Evolutionary conservation across 2,329 filamentous ascomycete genomes (phyloP), one percentile per base, ranked within the genome.

Genomic region (Phialophora expanda): DNA sequence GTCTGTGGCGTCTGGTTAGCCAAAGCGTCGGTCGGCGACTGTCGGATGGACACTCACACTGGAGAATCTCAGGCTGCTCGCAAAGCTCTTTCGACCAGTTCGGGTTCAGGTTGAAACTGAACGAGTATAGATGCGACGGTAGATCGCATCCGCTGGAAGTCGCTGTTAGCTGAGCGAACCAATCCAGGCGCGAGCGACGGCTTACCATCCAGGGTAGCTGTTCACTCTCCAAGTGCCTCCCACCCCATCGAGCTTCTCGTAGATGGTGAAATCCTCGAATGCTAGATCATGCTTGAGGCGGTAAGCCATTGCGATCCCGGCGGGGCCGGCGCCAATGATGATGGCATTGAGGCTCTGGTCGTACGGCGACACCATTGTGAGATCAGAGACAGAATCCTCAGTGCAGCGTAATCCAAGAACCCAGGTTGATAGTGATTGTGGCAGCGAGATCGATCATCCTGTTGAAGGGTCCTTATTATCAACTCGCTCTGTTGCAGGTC

Each of bases 81-180:
- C 84, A 83, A 65, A 81, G 78, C 30, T 84, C 74, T 1, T 78
- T 78, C 2, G 80, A 80, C 84, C 85, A 86, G 46, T 79, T 74
- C 6, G 79, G 76, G 64, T 85, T 86, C 50, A 79, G 82, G 8
- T 79, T 78, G 68, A 86, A 87, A 4, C 82, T 84, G 73, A 85
- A 87, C 6, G 81, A 84, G 71, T 87, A 87, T 57, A 85, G 82
- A 7, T 80, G 64, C 1, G 84, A 82, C 4, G 85, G 85, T 20
- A 68, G 54, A 61, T 66, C 66, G 44, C 66, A 68, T n/a, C 63
- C 60, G 28, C 32, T 22, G 28, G 41, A 51, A 53, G 56, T 56
- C 17, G 3, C 14, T 17, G 24, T 34, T 28, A 17, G 24, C 26
- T 22, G 30, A n/a, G 30, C 26, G 30, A n/a, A 24, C 20, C 24